Percentiles rank a stretch among this genome's conserved stretches.
Evolutionary conservation across 169 alveolate genomes (phyloP).

Genomic region (Miamiensis avidus): DNA sequence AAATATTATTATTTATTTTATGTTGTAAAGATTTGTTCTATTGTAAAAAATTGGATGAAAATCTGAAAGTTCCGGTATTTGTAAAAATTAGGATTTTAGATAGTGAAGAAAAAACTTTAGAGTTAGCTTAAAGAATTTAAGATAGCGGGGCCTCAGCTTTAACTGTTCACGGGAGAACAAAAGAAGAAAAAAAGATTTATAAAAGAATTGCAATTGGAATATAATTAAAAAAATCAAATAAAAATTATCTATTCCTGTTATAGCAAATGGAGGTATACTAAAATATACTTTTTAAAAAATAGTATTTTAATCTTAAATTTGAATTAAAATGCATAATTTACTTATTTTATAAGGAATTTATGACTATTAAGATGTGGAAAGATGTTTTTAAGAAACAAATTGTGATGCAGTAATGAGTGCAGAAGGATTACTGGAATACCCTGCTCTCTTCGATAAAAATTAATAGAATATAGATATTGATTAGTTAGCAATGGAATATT

Average conservation of each 20-base stretch:
- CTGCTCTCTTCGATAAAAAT: constrained; percentile 63
- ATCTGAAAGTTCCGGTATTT: neutral
- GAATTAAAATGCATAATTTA: too few relatives aligned
- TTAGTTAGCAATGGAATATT: constrained; percentile 68
- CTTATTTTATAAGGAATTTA: too few relatives aligned
- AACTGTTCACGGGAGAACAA: constrained; percentile 80
- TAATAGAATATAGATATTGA: constrained; percentile 60
- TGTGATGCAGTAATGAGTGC: constrained; percentile 85
- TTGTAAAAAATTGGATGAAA: too few relatives aligned
- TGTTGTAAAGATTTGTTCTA: neutral
- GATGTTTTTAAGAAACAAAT: constrained; percentile 69
- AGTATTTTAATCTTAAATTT: too few relatives aligned
- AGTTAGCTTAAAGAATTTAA: constrained; percentile 64
- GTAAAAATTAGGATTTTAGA: neutral
- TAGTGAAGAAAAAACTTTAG: constrained; percentile 4
- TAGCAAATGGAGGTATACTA: constrained; percentile 89
- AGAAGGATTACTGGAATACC: constrained; percentile 80
- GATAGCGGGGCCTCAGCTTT: constrained; percentile 69
- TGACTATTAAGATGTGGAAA: constrained; percentile 61
- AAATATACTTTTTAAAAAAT: too few relatives aligned
- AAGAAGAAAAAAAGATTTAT: constrained; percentile 61
- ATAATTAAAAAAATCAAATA: constrained; percentile 76
- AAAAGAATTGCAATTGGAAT: constrained; percentile 73
- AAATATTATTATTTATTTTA: too few relatives aligned
- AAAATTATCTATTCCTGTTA: constrained; percentile 67